Evolutionary conservation across 768 basidiomycete genomes (phyloP).

Genomic region (Pisolithus microcarpus): DNA sequence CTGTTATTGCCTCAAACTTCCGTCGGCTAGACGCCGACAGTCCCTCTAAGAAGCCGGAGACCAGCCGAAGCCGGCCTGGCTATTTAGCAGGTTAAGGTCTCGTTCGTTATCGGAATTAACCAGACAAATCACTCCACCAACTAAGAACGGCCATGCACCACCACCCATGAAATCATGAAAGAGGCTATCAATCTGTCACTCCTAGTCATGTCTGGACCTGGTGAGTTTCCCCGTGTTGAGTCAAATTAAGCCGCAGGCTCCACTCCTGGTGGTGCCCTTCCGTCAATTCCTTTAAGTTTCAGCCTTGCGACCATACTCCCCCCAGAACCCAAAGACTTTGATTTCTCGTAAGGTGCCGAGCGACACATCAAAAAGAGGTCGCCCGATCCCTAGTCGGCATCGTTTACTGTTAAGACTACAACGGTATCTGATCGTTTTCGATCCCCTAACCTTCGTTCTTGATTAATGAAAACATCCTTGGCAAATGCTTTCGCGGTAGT

Average conservation of each 20-base stretch:
- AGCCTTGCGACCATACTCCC: background rate
- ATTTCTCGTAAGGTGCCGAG: too few relatives aligned
- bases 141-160: slow-evolving; percentile 88
- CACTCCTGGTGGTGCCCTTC: slow-evolving; percentile 52
- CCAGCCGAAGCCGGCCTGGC: slow-evolving; percentile 50
- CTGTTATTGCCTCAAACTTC: slow-evolving; percentile 90
- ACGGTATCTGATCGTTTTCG: too few relatives aligned
- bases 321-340: too few relatives aligned
- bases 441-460: too few relatives aligned
- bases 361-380: too few relatives aligned
- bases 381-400: too few relatives aligned
- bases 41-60: slow-evolving; percentile 80
- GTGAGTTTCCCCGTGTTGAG: slow-evolving; percentile 77
- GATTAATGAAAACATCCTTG: too few relatives aligned
- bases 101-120: too few relatives aligned
- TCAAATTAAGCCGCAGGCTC: slow-evolving; percentile 84
- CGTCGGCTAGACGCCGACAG: slow-evolving; percentile 73
- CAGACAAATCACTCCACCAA: slow-evolving; percentile 32
- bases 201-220: slow-evolving; percentile 73
- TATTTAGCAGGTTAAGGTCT: too few relatives aligned
- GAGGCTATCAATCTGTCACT: slow-evolving; percentile 80
- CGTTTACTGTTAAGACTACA: too few relatives aligned
- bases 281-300: slow-evolving; percentile 6
- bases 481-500: too few relatives aligned
- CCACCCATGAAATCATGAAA: slow-evolving; percentile 82